phyloP scores from a whole-genome alignment of 2,329 filamentous ascomycete species.

The Pseudogymnoascus sp. region DNA sequence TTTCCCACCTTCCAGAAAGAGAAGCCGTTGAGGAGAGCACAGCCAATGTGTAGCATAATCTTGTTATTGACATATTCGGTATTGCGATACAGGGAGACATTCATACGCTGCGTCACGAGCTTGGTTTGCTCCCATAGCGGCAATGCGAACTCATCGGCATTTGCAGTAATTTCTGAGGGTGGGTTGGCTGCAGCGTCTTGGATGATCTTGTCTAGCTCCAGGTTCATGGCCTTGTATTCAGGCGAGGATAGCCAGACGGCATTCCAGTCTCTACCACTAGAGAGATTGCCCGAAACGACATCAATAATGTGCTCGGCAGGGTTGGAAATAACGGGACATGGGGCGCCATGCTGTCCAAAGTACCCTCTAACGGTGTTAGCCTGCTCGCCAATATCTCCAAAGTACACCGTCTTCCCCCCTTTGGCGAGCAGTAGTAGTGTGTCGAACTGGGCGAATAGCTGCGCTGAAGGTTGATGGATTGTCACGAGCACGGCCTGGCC shows the following conservation, averaged over 20 bases:
- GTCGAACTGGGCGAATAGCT: slow-evolving; percentile 49
- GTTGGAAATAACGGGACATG: slow-evolving; percentile 43
- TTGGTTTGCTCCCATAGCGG: slow-evolving; percentile 55
- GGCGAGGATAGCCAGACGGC: slow-evolving; percentile 60
- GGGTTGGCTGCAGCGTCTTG: slow-evolving; percentile 41
- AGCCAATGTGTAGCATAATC: slow-evolving; percentile 42
- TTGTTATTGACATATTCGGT: slow-evolving; percentile 43
- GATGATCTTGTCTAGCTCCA: slow-evolving; percentile 57
- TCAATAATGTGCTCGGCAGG: slow-evolving; percentile 37
- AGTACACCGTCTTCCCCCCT: slow-evolving; percentile 61
- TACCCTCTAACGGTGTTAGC: slow-evolving; percentile 50
- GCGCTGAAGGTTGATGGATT: slow-evolving; percentile 46
- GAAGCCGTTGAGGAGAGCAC: slow-evolving; percentile 52
- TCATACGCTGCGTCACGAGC: slow-evolving; percentile 55
- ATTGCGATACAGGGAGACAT: slow-evolving; percentile 54
- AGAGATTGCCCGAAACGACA: slow-evolving; percentile 39
- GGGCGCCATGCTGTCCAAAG: slow-evolving; percentile 51
- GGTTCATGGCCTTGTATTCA: slow-evolving; percentile 45
- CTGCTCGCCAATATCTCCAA: slow-evolving; percentile 55
- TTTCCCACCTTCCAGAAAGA: slow-evolving; percentile 52
- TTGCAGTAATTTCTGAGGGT: slow-evolving; percentile 30
- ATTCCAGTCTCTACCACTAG: slow-evolving; percentile 53
- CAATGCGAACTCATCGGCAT: slow-evolving; percentile 64
- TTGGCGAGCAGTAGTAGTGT: slow-evolving; percentile 54
- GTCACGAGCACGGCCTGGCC: slow-evolving; percentile 48